Evolutionary conservation across 2,329 filamentous ascomycete genomes (phyloP).

Genomic region (Pseudogymnoascus verrucosus): DNA sequence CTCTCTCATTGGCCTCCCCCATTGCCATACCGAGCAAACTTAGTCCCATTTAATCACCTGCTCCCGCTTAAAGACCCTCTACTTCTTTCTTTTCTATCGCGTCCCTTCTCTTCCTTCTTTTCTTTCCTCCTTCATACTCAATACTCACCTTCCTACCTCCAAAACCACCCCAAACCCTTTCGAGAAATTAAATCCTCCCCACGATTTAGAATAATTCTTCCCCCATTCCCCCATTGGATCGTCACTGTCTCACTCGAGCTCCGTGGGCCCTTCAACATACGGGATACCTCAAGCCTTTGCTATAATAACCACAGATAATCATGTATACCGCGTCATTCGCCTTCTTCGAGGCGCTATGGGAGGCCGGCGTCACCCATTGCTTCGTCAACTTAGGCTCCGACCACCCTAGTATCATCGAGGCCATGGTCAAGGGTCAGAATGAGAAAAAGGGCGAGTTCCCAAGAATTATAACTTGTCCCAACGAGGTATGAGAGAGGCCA

Average conservation of each 20-base stretch:
- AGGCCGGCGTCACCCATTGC: conserved; percentile 46
- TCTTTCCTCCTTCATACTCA: background rate
- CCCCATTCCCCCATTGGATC: background rate
- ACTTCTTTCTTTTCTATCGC: background rate
- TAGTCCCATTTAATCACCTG: background rate
- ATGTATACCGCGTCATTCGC: conserved; percentile 60
- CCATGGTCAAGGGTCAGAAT: conserved; percentile 63
- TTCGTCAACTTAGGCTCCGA: conserved; percentile 56
- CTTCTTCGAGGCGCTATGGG: conserved; percentile 67
- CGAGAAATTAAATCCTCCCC: background rate
- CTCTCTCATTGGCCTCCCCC: background rate
- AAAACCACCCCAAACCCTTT: background rate
- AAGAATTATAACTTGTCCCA: conserved; percentile 62
- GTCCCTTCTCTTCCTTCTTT: background rate
- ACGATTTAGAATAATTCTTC: background rate
- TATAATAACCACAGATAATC: background rate
- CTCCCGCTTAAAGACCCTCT: background rate
- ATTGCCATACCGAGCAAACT: background rate
- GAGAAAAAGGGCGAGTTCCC: conserved; percentile 56
- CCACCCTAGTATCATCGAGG: conserved; percentile 64
- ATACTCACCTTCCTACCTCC: background rate
- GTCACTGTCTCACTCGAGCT: background rate
- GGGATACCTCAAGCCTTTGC: background rate
- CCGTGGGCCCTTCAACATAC: background rate
- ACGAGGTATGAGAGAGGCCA: conserved; percentile 43